Evolutionary conservation across 2,329 filamentous ascomycete genomes (phyloP).

Genomic region (Aureobasidium sp.): DNA sequence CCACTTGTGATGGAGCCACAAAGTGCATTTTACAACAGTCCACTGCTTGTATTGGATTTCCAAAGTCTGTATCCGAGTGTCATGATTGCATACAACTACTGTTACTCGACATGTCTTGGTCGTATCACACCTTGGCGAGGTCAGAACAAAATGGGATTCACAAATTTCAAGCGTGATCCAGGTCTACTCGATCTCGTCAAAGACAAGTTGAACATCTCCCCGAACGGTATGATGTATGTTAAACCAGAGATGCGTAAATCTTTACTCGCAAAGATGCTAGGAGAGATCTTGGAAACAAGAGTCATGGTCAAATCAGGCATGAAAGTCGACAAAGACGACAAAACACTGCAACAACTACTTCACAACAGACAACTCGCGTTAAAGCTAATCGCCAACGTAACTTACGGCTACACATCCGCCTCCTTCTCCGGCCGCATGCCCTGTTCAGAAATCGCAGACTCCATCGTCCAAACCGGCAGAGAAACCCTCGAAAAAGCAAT

Average conservation of each 20-base stretch:
- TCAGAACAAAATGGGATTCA: constrained; percentile 94
- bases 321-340: constrained; percentile 94
- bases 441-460: constrained; percentile 97
- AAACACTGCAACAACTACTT: constrained; percentile 82
- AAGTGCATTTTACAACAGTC: constrained; percentile 93
- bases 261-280: constrained; percentile 94
- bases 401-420: constrained; percentile 97
- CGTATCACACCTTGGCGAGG: constrained; percentile 90
- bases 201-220: constrained; percentile 90
- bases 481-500: constrained; percentile 97
- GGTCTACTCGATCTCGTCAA: constrained; percentile 80
- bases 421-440: constrained; percentile 99
- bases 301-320: constrained; percentile 99
- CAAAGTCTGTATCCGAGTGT: constrained; percentile 97
- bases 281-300: constrained; percentile 94
- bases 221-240: constrained; percentile 97
- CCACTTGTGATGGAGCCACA: constrained; percentile 98
- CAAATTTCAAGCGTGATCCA: constrained; percentile 82
- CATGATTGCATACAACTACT: constrained; percentile 99
- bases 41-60: constrained; percentile 92
- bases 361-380: constrained; percentile 96
- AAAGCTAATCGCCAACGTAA: constrained; percentile 98
- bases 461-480: constrained; percentile 95
- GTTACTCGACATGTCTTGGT: constrained; percentile 96
- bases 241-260: constrained; percentile 90